Conservation (phyloP, 805 yeast genomes). For the Candida qinlingensis region DNA sequence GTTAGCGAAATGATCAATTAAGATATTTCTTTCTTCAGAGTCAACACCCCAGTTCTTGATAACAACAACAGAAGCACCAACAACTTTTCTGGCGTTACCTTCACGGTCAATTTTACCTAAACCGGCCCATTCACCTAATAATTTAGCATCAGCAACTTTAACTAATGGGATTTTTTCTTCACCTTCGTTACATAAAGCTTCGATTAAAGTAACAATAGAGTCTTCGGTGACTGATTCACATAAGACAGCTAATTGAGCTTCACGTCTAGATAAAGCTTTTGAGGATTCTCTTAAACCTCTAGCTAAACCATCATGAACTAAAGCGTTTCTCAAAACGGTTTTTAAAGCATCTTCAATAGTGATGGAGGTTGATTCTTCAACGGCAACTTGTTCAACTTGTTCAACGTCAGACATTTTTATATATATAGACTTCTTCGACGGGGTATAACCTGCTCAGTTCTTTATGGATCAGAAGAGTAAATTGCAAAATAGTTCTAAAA, state of each 20-base stretch:
- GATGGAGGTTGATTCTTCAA: constrained; percentile 82
- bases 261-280: constrained; percentile 95
- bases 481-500: neutral
- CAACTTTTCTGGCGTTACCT: constrained; percentile 99
- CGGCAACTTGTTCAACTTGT: constrained; percentile 82
- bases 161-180: constrained; percentile 94
- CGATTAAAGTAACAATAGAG: constrained; percentile 93
- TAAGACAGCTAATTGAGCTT: constrained; percentile 95
- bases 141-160: constrained; percentile 99
- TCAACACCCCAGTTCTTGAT: constrained; percentile 99
- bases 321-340: constrained; percentile 96
- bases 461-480: constrained; percentile 7
- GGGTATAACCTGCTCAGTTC: constrained; percentile 54
- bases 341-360: constrained; percentile 98
- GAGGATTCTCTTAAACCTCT: constrained; percentile 99
- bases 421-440: constrained; percentile 69
- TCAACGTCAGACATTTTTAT: constrained; percentile 87
- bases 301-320: constrained; percentile 99
- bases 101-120: constrained; percentile 99
- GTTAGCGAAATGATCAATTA: constrained; percentile 92
- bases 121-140: constrained; percentile 99
- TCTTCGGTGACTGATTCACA: constrained; percentile 98
- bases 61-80: constrained; percentile 99
- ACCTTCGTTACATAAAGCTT: constrained; percentile 98
- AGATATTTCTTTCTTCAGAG: constrained; percentile 93